Evolutionary conservation across 1,284 basidiomycete species (phyloP).

Genomic region (Cryptococcus sp.): DNA sequence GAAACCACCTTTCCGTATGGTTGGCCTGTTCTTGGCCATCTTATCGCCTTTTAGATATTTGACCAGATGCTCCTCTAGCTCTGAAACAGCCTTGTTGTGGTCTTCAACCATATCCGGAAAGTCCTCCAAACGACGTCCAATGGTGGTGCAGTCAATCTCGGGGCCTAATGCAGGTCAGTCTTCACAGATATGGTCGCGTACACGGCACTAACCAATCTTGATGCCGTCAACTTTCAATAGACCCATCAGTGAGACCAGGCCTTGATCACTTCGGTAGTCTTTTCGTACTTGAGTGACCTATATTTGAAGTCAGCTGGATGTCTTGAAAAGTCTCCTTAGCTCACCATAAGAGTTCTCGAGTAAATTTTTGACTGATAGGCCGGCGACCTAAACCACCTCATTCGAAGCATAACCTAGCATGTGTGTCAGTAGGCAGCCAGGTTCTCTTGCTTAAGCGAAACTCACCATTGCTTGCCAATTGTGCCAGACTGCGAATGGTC

Average conservation of each 20-base stretch:
- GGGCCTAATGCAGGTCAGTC: slow-evolving; percentile 16
- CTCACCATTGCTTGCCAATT: slow-evolving; percentile 73
- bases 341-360: slow-evolving; percentile 50
- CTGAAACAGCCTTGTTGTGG: slow-evolving; percentile 81
- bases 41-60: slow-evolving; percentile 78
- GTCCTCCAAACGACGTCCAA: slow-evolving; percentile 48
- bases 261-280: slow-evolving; percentile 74
- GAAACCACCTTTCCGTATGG: slow-evolving; percentile 68
- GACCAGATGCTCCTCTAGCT: slow-evolving; percentile 79
- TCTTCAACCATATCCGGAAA: slow-evolving; percentile 59
- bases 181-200: background rate
- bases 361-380: slow-evolving; percentile 52
- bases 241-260: slow-evolving; percentile 69
- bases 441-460: background rate
- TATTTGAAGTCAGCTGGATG: background rate
- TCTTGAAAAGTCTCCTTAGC: background rate
- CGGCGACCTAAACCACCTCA: slow-evolving; percentile 51
- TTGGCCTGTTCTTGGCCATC: slow-evolving; percentile 72
- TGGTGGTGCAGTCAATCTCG: slow-evolving; percentile 46
- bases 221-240: slow-evolving; percentile 60
- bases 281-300: slow-evolving; percentile 67
- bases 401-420: slow-evolving; percentile 34
- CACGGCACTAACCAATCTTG: slow-evolving; percentile 44
- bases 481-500: slow-evolving; percentile 59
- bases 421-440: background rate